Evolutionary conservation across 306 rosid species (phyloP).

Genomic region (Sicyos edulis): DNA sequence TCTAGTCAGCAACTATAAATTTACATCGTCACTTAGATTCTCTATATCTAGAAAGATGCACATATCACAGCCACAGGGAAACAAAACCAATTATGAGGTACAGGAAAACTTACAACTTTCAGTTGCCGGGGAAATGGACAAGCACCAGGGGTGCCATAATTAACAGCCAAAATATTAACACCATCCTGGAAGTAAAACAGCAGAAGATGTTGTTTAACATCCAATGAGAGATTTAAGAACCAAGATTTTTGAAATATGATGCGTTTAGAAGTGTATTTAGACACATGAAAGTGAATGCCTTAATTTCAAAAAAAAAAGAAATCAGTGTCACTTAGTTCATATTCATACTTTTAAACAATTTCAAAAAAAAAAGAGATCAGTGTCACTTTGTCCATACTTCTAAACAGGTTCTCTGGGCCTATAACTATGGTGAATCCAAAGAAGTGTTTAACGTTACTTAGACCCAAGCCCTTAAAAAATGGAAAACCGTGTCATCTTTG

Average conservation of each 20-base stretch:
- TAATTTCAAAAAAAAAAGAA: too few relatives aligned
- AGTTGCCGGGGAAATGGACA: slow-evolving; percentile 78
- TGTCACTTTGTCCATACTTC: background rate
- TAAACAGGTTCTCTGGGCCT: background rate
- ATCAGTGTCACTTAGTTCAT: background rate
- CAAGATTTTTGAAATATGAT: background rate
- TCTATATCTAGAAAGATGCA: background rate
- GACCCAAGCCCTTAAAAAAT: background rate
- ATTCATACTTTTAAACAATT: background rate
- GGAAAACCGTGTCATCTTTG: background rate
- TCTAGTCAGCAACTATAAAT: slow-evolving; percentile 12
- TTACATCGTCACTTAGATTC: background rate
- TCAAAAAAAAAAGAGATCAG: background rate
- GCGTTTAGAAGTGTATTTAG: too few relatives aligned
- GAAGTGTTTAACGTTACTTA: background rate
- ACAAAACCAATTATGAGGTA: slow-evolving; percentile 15
- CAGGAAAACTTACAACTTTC: slow-evolving; percentile 51
- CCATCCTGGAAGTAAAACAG: slow-evolving; percentile 60
- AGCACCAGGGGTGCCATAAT: slow-evolving; percentile 76
- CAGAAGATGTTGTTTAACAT: background rate
- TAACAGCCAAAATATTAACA: slow-evolving; percentile 71
- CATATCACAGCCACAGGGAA: slow-evolving; percentile 17
- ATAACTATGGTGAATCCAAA: background rate
- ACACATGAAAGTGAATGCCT: background rate
- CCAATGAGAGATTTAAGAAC: slow-evolving; percentile 3